phyloP scores from a whole-genome alignment of 345 rosid species.

The Citrus maxima region DNA sequence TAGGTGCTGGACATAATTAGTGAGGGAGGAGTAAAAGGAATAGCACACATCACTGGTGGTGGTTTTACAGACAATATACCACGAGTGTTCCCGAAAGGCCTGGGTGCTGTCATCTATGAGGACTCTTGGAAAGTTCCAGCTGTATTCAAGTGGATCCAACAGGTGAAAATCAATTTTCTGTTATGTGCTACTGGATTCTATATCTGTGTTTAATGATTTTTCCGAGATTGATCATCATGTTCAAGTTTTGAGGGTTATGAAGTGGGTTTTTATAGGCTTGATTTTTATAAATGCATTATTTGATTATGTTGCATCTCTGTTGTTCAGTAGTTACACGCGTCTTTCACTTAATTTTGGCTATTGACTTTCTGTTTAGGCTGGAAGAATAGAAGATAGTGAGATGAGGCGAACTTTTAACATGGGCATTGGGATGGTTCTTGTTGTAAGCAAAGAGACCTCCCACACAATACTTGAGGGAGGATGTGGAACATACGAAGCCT shows the following conservation, averaged over 20 bases:
- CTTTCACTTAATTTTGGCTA: neutral
- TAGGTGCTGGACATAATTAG: constrained; percentile 77
- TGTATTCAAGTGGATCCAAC: constrained; percentile 85
- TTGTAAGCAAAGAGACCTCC: constrained; percentile 38
- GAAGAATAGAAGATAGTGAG: constrained; percentile 74
- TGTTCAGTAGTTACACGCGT: neutral
- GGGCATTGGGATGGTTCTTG: constrained; percentile 94
- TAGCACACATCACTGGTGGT: constrained; percentile 94
- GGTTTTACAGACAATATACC: constrained; percentile 93
- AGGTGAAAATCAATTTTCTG: constrained; percentile 38
- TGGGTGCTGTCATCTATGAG: constrained; percentile 63
- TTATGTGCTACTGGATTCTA: neutral
- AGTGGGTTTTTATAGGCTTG: neutral
- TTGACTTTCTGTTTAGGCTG: constrained; percentile 40
- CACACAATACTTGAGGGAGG: neutral
- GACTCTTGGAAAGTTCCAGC: constrained; percentile 74
- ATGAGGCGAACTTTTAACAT: constrained; percentile 79
- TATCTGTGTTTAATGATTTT: neutral
- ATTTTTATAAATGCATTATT: neutral
- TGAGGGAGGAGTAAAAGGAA: constrained; percentile 84
- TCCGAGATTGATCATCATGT: neutral
- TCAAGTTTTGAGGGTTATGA: neutral
- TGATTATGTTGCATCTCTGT: too few relatives aligned
- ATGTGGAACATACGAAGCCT: constrained; percentile 15
- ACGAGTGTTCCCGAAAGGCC: constrained; percentile 74